These are phyloP conservation scores for Citrus trifoliata DNA, from an alignment of 345 rosid species.

Conservation along the genomic window DNA sequence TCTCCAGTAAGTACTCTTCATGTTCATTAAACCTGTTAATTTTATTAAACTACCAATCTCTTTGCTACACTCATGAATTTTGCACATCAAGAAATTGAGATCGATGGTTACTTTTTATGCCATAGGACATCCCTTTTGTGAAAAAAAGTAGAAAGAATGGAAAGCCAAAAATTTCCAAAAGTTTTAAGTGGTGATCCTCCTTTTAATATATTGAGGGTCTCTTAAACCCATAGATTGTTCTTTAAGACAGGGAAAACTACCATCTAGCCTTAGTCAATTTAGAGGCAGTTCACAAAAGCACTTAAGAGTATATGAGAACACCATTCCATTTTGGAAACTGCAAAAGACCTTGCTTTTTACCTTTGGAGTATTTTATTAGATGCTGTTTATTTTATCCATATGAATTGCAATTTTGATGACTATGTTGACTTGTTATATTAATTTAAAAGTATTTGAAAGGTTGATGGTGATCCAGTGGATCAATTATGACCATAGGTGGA, in stretches of 20 bases:
- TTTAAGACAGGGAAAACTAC: background rate
- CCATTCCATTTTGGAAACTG: background rate
- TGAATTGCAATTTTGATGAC: background rate
- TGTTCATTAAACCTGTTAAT: background rate
- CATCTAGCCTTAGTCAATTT: background rate
- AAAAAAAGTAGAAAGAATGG: background rate
- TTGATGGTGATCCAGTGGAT: background rate
- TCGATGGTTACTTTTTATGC: background rate
- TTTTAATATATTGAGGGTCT: background rate
- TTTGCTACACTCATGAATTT: background rate
- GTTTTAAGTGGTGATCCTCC: background rate
- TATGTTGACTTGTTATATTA: background rate
- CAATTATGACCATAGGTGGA: background rate
- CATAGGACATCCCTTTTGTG: background rate
- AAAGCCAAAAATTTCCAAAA: background rate
- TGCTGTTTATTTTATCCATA: background rate
- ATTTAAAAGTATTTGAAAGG: background rate
- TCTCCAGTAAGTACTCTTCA: slow-evolving; percentile 15
- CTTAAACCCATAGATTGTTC: background rate
- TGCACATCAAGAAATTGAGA: background rate
- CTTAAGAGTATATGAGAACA: background rate
- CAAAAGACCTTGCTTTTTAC: background rate
- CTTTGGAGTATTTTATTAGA: background rate
- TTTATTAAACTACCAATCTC: background rate
- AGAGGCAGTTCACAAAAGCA: background rate